Evolutionary conservation across 306 rosid species (phyloP).

Genomic region (Vigna angularis): DNA sequence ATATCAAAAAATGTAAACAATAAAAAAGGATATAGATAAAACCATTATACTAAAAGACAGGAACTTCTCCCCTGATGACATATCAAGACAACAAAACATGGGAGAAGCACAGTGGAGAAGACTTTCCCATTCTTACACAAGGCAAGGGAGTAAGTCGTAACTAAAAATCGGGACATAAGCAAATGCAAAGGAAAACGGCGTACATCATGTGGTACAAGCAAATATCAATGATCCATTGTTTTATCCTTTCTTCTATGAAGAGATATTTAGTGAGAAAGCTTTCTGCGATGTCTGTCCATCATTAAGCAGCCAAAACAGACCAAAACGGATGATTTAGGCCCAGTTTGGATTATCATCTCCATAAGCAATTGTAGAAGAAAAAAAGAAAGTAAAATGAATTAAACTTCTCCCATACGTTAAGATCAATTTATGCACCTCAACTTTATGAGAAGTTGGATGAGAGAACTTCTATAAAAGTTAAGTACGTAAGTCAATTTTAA

Average conservation of each 20-base stretch:
- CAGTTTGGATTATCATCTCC: background rate
- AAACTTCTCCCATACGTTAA: background rate
- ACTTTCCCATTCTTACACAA: background rate
- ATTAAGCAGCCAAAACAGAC: constrained; percentile 13
- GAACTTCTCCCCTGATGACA: constrained; percentile 8
- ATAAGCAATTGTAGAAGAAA: background rate
- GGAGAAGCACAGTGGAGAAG: background rate
- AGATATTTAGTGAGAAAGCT: background rate
- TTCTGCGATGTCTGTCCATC: constrained; percentile 28
- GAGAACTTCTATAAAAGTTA: background rate
- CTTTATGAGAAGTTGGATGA: background rate
- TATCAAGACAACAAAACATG: background rate
- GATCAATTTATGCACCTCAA: background rate
- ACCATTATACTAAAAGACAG: background rate
- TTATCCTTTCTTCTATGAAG: constrained; percentile 1
- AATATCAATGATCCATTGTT: background rate
- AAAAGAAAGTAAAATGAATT: background rate
- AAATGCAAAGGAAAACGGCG: background rate
- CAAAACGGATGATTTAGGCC: background rate
- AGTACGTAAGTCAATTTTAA: background rate
- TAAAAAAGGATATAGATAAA: background rate
- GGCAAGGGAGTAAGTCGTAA: constrained; percentile 25
- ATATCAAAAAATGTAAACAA: constrained; percentile 2
- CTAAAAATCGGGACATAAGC: constrained; percentile 14
- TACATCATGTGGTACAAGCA: background rate